phyloP scores from a whole-genome alignment of 306 rosid genomes.

The Fragaria nilgerrensis region DNA sequence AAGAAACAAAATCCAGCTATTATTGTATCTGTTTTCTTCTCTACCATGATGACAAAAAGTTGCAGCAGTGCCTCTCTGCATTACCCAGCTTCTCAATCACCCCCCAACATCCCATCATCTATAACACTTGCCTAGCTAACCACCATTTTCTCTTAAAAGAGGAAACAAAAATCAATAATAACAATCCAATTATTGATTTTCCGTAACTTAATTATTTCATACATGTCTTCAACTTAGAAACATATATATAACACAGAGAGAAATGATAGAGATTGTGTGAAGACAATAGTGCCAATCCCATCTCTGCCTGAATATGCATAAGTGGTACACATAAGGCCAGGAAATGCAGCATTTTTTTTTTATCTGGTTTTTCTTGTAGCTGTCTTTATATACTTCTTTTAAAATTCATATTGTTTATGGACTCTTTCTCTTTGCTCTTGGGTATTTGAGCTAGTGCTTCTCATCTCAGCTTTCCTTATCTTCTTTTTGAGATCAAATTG shows the following conservation, averaged over 20 bases:
- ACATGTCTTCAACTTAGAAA: neutral
- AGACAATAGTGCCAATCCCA: neutral
- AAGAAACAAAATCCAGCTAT: constrained; percentile 61
- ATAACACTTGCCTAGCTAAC: constrained; percentile 1
- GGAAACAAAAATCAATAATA: neutral
- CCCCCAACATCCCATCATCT: constrained; percentile 21
- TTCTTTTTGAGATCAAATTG: constrained; percentile 15
- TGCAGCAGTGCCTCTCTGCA: constrained; percentile 45
- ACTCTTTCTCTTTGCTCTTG: neutral
- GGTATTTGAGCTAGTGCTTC: constrained; percentile 30
- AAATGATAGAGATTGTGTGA: neutral
- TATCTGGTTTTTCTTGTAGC: neutral
- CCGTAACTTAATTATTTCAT: neutral
- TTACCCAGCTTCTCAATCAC: constrained; percentile 33
- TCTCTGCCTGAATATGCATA: neutral
- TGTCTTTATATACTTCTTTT: neutral
- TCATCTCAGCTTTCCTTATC: constrained; percentile 28
- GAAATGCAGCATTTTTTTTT: neutral
- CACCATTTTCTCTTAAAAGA: neutral
- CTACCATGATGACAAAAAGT: constrained; percentile 34
- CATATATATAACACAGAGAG: neutral
- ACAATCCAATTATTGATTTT: neutral
- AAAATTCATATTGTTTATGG: neutral
- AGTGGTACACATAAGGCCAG: constrained; percentile 14
- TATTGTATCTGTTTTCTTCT: constrained; percentile 69